Evolutionary conservation across 495 filamentous ascomycete species (phyloP), one percentile per base, ranked within the genome.

Genomic region (Penicillium waksmanii): DNA sequence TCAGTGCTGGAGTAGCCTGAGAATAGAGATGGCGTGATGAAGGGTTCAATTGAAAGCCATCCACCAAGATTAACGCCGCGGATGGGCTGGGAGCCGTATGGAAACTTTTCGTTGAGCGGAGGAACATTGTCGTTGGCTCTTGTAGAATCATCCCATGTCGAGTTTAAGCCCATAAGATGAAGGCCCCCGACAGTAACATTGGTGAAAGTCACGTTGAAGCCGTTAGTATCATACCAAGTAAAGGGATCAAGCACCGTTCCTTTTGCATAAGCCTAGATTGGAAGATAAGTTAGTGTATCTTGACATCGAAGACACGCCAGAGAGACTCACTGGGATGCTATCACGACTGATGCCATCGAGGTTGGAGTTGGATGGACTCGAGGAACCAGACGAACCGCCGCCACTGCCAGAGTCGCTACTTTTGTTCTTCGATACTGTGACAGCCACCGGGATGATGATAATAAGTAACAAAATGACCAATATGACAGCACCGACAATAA

Each of bases 151-250:
- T 97, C 88, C 90, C 93, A 99, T 2, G 85, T 81, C 3, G 86
- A 87, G 64, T 89, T 88, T 10, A 99, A 80, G 3, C 96, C 96
- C 91, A 98, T 98, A 49, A 97, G 64, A 0, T 90, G 84, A 33
- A 99, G 81, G 7, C 89, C 91, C 10, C 95, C 96, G 1, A 97
- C 87, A 1, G 85, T 93, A 36, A 82, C 86, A 64, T 86, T 84
- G 0, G 96, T 99, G 68, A 94, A 99, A 0, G 96, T 98, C 55
- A 96, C 77, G 68, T 99, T 99, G 73, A 98, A 96, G 65, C 92
- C 93, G 2, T 79, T 84, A 2, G 94, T 97, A 62, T 96, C 90
- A 51, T 89, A 89, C 96, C 96, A 99, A 12, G 89, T 87, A 60
- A 91, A 96, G 0, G 96, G 96, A 72, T 99, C 95, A 15, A 97